Evolutionary conservation across 805 yeast species (phyloP).

Genomic region (Wickerhamomyces hampshirensis): DNA sequence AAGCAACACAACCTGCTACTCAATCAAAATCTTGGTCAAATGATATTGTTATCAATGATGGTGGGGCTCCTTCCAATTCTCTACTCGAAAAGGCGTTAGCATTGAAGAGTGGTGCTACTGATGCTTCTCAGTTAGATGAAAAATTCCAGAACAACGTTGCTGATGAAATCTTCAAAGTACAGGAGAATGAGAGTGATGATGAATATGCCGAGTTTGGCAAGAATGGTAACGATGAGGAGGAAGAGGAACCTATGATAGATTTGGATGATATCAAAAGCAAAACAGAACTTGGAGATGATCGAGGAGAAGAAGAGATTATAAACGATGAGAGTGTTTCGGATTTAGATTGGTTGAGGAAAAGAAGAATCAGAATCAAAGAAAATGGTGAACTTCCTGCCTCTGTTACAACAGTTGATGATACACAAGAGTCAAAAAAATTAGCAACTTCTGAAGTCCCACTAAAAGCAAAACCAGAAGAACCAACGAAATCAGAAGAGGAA

Average conservation of each 20-base stretch:
- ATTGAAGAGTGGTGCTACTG: constrained; percentile 22
- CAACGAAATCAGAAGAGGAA: constrained; percentile 40
- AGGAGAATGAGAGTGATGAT: constrained; percentile 39
- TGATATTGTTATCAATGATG: constrained; percentile 33
- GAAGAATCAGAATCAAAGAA: constrained; percentile 68
- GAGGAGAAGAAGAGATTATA: constrained; percentile 28
- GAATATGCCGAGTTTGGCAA: constrained; percentile 35
- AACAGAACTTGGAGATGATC: constrained; percentile 15
- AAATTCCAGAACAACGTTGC: constrained; percentile 21
- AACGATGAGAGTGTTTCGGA: constrained; percentile 58
- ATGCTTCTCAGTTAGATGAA: constrained; percentile 7
- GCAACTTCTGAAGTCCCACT: constrained; percentile 8
- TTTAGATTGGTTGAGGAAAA: constrained; percentile 79
- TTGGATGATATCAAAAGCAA: constrained; percentile 27
- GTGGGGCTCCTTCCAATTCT: constrained; percentile 30
- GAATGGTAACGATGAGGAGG: constrained; percentile 35
- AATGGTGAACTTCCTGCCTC: constrained; percentile 24
- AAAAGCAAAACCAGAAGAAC: constrained; percentile 9
- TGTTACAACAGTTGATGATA: constrained; percentile 10
- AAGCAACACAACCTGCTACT: constrained; percentile 72
- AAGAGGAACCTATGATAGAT: constrained; percentile 48
- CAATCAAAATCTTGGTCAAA: constrained; percentile 72
- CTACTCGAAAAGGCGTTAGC: constrained; percentile 37
- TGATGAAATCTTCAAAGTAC: constrained; percentile 23
- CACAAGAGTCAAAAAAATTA: constrained; percentile 5